Conservation (phyloP, 2,329 filamentous ascomycete genomes). For the Trichoderma breve region DNA sequence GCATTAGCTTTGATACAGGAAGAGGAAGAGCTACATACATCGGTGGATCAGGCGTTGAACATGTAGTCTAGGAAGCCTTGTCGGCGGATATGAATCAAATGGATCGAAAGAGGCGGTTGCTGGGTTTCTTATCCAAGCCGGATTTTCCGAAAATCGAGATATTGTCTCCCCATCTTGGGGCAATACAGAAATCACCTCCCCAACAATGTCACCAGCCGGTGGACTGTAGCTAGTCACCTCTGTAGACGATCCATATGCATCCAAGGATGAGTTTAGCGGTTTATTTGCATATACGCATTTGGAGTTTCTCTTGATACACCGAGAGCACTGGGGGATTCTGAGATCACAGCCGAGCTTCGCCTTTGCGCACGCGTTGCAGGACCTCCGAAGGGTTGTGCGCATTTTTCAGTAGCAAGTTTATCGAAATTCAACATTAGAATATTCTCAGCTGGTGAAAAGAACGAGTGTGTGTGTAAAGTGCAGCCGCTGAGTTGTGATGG, state of each 20-base stretch:
- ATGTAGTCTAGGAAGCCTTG: conserved; percentile 1
- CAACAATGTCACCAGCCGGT: not conserved
- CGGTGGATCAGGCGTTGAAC: conserved; percentile 7
- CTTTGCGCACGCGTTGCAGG: conserved; percentile 15
- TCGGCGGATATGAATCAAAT: conserved; percentile 12
- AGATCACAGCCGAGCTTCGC: conserved; percentile 14
- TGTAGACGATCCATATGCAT: not conserved
- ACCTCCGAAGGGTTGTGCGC: conserved; percentile 16
- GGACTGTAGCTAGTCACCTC: not conserved
- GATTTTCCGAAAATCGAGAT: not conserved
- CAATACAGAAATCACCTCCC: not conserved
- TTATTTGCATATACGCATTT: conserved; percentile 7
- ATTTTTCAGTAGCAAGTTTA: not conserved
- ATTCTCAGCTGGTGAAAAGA: too few relatives aligned
- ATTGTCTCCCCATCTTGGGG: not conserved
- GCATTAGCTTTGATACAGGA: too few relatives aligned
- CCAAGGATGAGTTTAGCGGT: not conserved
- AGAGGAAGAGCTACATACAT: not conserved
- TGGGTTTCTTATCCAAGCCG: conserved; percentile 10
- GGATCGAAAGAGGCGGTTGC: conserved; percentile 8
- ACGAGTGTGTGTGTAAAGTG: not conserved
- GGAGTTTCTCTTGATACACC: conserved; percentile 6
- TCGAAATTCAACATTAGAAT: not conserved
- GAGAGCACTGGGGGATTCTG: conserved; percentile 12
- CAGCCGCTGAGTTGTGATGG: not conserved